Base-by-base conservation (phyloP, 148 eudicot species). In the Chenopodium formosanum region DNA sequence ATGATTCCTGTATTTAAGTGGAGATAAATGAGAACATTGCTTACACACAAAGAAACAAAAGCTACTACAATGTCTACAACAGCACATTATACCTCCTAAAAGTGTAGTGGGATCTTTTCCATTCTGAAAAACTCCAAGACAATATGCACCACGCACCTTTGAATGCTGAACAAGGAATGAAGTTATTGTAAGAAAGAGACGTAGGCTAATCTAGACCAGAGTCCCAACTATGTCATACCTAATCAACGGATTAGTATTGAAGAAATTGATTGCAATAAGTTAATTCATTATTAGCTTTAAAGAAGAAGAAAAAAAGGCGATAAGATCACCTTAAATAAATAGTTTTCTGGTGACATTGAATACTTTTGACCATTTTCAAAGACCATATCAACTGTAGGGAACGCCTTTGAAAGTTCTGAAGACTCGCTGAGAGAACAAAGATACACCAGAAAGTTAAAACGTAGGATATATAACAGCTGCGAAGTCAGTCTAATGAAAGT, bases 21-120 rank as follows among this genome's bases (percentile, higher is more conserved):
- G 14, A 37, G 44, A 37, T 27, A 31, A 71, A 78, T 14, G 27
- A 53, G 11, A 13, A 66, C 50, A 60, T 22, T 1, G 14, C 12
- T 58, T 20, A n/a, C 20, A 75, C 1, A 52, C 16, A 20, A 52
- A 60, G 1, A 65, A 76, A 44, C 46, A 9, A 73, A 47, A 58
- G 14, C 63, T 58, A 62, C 25, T 67, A 29, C 3, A 67, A 9
- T 23, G 12, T 7, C 29, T 4, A 58, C 63, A 58, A 19, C 63
- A 16, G 7, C 31, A 65, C 71, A 80, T 25, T 27, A 50, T 94
- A 96, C 99, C 99, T 90, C 99, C 99, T 84, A 96, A 85, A 75
- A 94, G 91, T 70, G 98, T 96, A 27, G 99, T 96, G 53, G 94
- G 91, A 83, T 96, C 99, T 82, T 89, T 88, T 80, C 97, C 97